Base-by-base conservation (phyloP, 1,284 basidiomycete genomes). In the Ceratobasidium sp. region DNA sequence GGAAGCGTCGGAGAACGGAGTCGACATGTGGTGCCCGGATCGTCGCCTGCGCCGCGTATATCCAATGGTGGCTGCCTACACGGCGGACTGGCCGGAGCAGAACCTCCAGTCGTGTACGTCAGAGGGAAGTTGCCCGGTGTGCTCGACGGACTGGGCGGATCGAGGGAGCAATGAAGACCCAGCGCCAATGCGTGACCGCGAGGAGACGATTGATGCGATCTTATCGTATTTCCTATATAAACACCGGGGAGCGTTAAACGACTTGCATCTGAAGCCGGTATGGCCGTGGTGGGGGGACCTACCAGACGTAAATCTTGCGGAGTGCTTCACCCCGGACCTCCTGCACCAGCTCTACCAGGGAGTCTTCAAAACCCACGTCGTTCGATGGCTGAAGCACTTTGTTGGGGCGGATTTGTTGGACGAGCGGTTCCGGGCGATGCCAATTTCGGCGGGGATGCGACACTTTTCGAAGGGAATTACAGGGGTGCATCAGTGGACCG, bases 401-500 rank as follows among this genome's bases (percentile, higher is more conserved):
- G 33, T 63, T 9, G 71, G 49, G 5, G 28, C 2, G 6, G n/a
- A 63, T 12, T 4, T 51, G 23, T 7, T 73, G 20, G 58, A 73
- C 26, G 33, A 64, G 20, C 28, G 60, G 13, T 53, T 73, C 20
- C 26, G 15, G 46, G 23, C 71, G 9, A 73, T 73, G 71, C 71
- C 71, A 20, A n/a, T 13, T 9, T 44, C 71, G 5, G 60, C 63
- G 39, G 71, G 71, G 10, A 13, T 73, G 44, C 23, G 44, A 6
- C 71, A 73, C 33, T 73, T 73, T 33, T 9, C 60, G 23, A 73
- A 64, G 26, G 71, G 71, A 23, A 33, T 73, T 20, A 63, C 40
- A 42, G 44, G 28, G 9, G 42, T 46, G 10, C 20, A 46, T 4
- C 83, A 83, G 64, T 83, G 82, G 81, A 84, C 85, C 1, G 84